phyloP scores from a whole-genome alignment of 163 green algal genomes.

The Chlorella variabilis region DNA sequence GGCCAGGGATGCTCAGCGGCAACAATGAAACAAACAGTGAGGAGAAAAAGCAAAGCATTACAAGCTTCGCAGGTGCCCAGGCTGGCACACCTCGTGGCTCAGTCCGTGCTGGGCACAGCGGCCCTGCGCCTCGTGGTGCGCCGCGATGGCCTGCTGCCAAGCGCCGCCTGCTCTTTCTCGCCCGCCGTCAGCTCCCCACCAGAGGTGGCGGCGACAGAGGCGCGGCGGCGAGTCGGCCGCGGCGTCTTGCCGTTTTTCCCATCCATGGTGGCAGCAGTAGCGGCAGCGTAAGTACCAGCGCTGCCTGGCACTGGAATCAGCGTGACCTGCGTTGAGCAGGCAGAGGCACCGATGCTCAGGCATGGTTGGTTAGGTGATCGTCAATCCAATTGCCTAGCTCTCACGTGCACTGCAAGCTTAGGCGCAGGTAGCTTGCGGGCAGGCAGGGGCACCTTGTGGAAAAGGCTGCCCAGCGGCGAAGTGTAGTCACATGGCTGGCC shows the following conservation, averaged over 20 bases:
- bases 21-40: too few species aligned
- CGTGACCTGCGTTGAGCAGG: background rate
- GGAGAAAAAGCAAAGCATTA: too few species aligned
- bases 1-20: too few species aligned
- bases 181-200: background rate
- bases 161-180: background rate
- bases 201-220: background rate
- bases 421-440: background rate
- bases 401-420: too few species aligned
- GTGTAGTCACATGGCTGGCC: constrained; percentile 33
- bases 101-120: too few species aligned
- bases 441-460: constrained; percentile 17
- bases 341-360: background rate
- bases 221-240: background rate
- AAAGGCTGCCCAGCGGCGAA: background rate
- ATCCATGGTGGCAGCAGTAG: background rate
- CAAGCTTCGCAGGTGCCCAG: too few species aligned
- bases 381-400: too few species aligned
- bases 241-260: background rate
- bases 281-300: too few species aligned
- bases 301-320: constrained; percentile 1
- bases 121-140: background rate
- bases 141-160: too few species aligned
- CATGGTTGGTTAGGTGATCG: background rate
- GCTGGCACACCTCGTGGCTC: too few species aligned